A percentile compares a stretch with the other conserved stretches of the same genome.
Evolutionary conservation across 1,139 yeast genomes (phyloP).

Genomic region (Kurtzmaniella quercitrusa): DNA sequence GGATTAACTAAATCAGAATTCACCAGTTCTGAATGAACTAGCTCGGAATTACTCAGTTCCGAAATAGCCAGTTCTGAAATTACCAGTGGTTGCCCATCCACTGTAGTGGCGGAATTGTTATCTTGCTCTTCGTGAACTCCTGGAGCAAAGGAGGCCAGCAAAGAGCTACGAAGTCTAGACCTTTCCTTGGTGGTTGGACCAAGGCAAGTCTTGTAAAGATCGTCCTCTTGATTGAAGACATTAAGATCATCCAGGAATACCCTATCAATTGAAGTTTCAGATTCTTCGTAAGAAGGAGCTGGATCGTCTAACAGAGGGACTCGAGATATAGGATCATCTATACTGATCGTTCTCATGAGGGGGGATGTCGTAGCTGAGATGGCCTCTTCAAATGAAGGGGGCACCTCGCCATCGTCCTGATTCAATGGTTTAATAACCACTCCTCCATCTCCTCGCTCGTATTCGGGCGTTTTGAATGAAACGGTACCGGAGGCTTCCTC

Average conservation of each 20-base stretch:
- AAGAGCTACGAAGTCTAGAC: conserved; percentile 20
- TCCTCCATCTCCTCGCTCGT: conserved; percentile 24
- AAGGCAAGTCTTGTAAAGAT: neutral
- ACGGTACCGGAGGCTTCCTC: conserved; percentile 15
- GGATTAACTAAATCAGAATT: neutral
- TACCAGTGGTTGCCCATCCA: neutral
- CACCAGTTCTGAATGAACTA: neutral
- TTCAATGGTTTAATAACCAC: conserved; percentile 33
- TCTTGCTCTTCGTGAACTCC: conserved; percentile 1
- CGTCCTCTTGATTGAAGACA: neutral
- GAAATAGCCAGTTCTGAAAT: neutral
- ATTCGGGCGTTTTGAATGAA: conserved; percentile 1
- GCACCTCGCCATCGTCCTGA: conserved; percentile 21
- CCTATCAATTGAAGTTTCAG: conserved; percentile 5
- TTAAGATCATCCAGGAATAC: conserved; percentile 4
- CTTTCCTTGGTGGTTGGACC: neutral
- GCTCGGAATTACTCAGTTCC: too few relatives aligned
- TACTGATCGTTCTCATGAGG: conserved; percentile 29
- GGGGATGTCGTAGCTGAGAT: conserved; percentile 29
- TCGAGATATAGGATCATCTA: conserved; percentile 32
- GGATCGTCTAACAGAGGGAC: conserved; percentile 28
- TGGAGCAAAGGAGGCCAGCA: conserved; percentile 24
- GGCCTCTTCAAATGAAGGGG: conserved; percentile 64
- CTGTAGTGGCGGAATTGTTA: neutral
- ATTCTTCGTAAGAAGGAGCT: conserved; percentile 33